A percentile compares a stretch with the other conserved stretches of the same genome.
phyloP scores from a whole-genome alignment of 768 basidiomycete genomes.

The Cystobasidium tubakii region DNA sequence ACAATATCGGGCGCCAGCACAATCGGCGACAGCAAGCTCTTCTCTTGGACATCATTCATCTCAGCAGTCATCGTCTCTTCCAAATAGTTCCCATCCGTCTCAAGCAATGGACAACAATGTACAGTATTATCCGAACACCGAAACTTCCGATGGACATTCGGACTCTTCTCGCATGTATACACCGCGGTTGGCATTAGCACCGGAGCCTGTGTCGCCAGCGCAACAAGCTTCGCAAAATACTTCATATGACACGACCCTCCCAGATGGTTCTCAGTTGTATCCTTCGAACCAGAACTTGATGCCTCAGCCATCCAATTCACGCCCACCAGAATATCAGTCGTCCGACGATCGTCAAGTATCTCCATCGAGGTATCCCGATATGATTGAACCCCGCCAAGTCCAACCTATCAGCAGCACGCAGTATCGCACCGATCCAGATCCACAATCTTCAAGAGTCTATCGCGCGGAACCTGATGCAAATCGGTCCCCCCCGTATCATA shows the following conservation, averaged over 20 bases:
- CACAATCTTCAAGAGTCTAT: background rate
- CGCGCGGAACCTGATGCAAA: background rate
- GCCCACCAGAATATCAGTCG: background rate
- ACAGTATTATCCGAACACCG: background rate
- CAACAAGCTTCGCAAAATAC: background rate
- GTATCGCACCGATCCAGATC: background rate
- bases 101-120: background rate
- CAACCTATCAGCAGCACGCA: background rate
- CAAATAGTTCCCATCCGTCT: background rate
- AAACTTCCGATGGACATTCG: background rate
- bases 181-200: background rate
- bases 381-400: background rate
- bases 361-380: background rate
- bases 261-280: background rate
- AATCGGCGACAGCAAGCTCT: background rate
- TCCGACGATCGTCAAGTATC: background rate
- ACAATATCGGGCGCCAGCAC: background rate
- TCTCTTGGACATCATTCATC: background rate
- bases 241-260: background rate
- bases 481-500: background rate
- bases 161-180: background rate
- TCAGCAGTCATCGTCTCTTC: background rate
- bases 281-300: background rate
- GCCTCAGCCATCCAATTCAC: background rate
- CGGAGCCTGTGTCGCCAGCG: background rate